A percentile compares a stretch with the other conserved stretches of the same genome.
These are phyloP conservation scores for Hypomontagnella submonticulosa DNA, from an alignment of 495 filamentous ascomycete species.

Conservation along the genomic window DNA sequence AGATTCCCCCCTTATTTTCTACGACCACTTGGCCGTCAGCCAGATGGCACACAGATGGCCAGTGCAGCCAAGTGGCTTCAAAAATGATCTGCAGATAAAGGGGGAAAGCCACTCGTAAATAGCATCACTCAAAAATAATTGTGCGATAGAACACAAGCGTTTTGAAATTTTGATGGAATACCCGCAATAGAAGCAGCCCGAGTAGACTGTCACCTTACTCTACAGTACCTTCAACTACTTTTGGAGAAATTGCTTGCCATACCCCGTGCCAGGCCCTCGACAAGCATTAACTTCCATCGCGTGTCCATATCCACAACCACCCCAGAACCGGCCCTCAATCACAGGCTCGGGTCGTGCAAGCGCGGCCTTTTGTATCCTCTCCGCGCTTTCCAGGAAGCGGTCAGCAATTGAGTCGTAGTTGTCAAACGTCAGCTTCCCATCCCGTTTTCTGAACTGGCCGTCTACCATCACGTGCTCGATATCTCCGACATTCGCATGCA, in stretches of 20 bases:
- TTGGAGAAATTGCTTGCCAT: conserved; percentile 40
- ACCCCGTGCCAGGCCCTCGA: conserved; percentile 40
- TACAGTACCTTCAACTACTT: too few species aligned
- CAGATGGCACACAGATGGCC: too few species aligned
- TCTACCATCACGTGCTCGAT: conserved; percentile 60
- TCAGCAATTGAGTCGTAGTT: conserved; percentile 44
- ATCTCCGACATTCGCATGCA: conserved; percentile 62
- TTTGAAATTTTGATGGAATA: too few species aligned
- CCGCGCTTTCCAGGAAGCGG: conserved; percentile 49
- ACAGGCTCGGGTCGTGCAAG: conserved; percentile 26
- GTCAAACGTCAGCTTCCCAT: conserved; percentile 47
- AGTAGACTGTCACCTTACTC: too few species aligned
- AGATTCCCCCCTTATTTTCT: too few species aligned
- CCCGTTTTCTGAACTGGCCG: conserved; percentile 55
- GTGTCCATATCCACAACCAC: conserved; percentile 37
- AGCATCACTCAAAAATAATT: too few species aligned
- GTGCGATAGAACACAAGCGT: too few species aligned
- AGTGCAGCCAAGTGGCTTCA: too few species aligned
- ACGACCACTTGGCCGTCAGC: too few species aligned
- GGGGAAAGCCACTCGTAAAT: too few species aligned
- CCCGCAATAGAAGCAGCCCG: too few species aligned
- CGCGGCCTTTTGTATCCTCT: conserved; percentile 41
- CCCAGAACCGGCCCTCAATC: conserved; percentile 32
- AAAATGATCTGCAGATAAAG: too few species aligned
- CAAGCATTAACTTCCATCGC: conserved; percentile 34